Conservation (phyloP, 108 stramenopile genomes). For the Cyclostephanos invisitatus region DNA sequence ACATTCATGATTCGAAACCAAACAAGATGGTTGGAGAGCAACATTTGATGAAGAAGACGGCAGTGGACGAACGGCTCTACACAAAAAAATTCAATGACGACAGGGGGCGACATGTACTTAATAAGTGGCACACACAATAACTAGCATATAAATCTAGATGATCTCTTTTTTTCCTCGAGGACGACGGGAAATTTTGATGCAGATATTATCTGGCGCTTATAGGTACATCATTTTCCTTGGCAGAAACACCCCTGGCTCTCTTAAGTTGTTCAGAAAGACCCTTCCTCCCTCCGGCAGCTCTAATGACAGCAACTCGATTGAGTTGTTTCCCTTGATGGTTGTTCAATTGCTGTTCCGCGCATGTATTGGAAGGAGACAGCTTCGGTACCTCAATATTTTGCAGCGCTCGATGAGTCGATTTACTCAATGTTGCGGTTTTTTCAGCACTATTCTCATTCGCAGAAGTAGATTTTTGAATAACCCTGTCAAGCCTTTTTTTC, state of each 20-base stretch:
- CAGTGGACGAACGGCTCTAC: neutral
- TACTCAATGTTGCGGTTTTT: too few species aligned
- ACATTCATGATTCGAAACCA: slow-evolving; percentile 64
- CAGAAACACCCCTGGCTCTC: slow-evolving; percentile 16
- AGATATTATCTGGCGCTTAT: neutral
- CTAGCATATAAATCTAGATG: too few species aligned
- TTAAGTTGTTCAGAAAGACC: slow-evolving; percentile 21
- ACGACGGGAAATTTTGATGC: neutral
- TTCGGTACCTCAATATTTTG: slow-evolving; percentile 2
- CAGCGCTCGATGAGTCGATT: neutral
- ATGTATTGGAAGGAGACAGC: neutral
- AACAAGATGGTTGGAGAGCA: neutral
- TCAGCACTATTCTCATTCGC: neutral
- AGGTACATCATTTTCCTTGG: neutral
- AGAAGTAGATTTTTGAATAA: slow-evolving; percentile 1
- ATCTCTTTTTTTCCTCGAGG: too few species aligned
- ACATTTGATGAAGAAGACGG: too few species aligned
- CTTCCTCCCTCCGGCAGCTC: slow-evolving; percentile 21
- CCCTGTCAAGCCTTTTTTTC: slow-evolving; percentile 18
- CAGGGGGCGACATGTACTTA: too few species aligned
- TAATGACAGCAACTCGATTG: slow-evolving; percentile 14
- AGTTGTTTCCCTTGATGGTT: slow-evolving; percentile 12
- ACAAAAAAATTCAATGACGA: neutral
- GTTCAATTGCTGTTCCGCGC: neutral
- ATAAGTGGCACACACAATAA: too few species aligned